Percentiles rank a stretch among this genome's conserved stretches.
These are phyloP conservation scores for Macrotyloma uniflorum DNA, from an alignment of 306 rosid species.

Conservation along the genomic window DNA sequence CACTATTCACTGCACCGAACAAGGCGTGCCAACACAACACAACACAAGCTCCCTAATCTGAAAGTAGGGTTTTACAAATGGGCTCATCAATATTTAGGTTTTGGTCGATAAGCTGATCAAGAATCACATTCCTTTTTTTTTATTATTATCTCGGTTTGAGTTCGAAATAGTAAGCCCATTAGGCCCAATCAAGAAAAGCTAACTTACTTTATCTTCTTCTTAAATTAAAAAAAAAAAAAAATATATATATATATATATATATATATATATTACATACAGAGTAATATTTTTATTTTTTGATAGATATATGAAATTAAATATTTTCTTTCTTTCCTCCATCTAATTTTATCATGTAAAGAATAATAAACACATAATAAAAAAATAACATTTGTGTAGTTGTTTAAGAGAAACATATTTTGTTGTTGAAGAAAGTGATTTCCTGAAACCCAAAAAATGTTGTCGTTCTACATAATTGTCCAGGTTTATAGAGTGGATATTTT, in stretches of 20 bases:
- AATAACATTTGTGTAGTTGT: too few species aligned
- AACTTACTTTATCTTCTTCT: neutral
- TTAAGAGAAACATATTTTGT: too few species aligned
- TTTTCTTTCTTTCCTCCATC: too few species aligned
- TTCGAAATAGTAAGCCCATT: neutral
- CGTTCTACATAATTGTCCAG: too few species aligned
- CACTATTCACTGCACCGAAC: constrained; percentile 16
- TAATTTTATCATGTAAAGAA: too few species aligned
- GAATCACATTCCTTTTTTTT: neutral
- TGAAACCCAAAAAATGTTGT: too few species aligned
- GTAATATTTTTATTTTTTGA: neutral
- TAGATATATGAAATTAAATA: too few species aligned
- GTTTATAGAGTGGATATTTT: too few species aligned
- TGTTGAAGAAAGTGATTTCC: too few species aligned
- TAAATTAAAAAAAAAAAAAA: too few species aligned
- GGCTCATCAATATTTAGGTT: neutral
- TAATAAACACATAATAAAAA: too few species aligned
- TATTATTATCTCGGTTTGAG: neutral
- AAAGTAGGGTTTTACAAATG: constrained; percentile 41
- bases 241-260: neutral
- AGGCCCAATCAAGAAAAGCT: neutral
- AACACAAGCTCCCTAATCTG: neutral
- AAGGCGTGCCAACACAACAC: constrained; percentile 12
- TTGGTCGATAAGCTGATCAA: neutral
- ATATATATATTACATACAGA: neutral